Conservation (phyloP, 495 filamentous ascomycete genomes). For the Penicillium robsamsonii region DNA sequence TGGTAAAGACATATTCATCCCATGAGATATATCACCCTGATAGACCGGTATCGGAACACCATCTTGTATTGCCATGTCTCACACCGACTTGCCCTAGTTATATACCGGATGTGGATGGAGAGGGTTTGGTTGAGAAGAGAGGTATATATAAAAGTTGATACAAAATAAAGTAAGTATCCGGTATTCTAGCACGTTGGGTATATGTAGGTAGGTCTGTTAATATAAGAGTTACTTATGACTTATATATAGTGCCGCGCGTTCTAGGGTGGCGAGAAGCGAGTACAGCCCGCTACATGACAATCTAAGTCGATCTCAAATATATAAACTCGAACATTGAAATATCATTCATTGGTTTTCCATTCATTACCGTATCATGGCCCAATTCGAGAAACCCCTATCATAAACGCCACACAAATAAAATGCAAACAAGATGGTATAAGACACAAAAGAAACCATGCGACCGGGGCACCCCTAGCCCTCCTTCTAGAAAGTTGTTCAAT, state of each 20-base stretch:
- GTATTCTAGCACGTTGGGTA: too few relatives aligned
- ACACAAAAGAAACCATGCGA: conserved; percentile 18
- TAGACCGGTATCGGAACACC: too few relatives aligned
- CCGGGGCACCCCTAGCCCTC: neutral
- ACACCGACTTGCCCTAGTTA: too few relatives aligned
- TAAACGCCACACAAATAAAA: conserved; percentile 22
- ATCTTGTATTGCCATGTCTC: too few relatives aligned
- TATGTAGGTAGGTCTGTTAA: too few relatives aligned
- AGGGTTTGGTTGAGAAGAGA: too few relatives aligned
- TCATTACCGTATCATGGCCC: conserved; percentile 29
- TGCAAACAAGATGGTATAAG: conserved; percentile 34
- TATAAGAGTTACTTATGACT: too few relatives aligned
- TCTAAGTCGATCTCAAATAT: neutral
- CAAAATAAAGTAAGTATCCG: too few relatives aligned
- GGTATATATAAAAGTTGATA: too few relatives aligned
- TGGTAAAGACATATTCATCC: too few relatives aligned
- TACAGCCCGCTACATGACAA: neutral
- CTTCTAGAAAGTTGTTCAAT: conserved; percentile 8
- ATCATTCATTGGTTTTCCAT: conserved; percentile 15
- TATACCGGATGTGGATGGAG: too few relatives aligned
- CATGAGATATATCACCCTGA: too few relatives aligned
- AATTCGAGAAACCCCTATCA: conserved; percentile 4
- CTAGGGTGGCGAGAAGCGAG: neutral
- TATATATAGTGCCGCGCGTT: neutral
- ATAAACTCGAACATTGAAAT: neutral